phyloP scores from a whole-genome alignment of 2,329 filamentous ascomycete genomes.

The Clarireedia homoeocarpa region DNA sequence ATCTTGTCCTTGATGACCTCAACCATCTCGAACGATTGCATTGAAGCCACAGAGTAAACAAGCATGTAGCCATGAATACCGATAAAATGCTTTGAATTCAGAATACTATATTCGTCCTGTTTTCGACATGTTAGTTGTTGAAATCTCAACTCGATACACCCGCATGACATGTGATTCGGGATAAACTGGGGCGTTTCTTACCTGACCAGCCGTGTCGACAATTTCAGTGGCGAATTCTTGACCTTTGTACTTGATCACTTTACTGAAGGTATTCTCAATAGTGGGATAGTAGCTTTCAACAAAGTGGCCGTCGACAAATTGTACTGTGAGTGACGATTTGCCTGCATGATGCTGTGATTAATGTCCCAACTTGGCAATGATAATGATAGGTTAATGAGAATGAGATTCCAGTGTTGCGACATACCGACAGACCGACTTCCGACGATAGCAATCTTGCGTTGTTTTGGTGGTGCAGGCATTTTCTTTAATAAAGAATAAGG shows the following conservation, averaged over 20 bases:
- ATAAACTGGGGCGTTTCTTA: conserved; percentile 33
- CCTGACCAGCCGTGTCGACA: conserved; percentile 94
- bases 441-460: conserved; percentile 92
- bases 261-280: conserved; percentile 98
- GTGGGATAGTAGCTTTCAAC: conserved; percentile 99
- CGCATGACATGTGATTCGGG: conserved; percentile 9
- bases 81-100: conserved; percentile 98
- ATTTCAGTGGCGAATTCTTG: conserved; percentile 96
- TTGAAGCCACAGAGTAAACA: conserved; percentile 92
- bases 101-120: conserved; percentile 94
- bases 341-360: conserved; percentile 43
- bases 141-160: background rate
- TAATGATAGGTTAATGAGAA: conserved; percentile 7
- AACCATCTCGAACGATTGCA: conserved; percentile 96
- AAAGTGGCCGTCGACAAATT: conserved; percentile 95
- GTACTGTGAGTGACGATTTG: conserved; percentile 94
- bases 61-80: conserved; percentile 98
- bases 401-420: conserved; percentile 25
- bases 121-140: conserved; percentile 11
- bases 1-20: conserved; percentile 96
- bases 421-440: conserved; percentile 86
- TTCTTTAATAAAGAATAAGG: background rate
- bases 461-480: conserved; percentile 49
- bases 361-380: conserved; percentile 1
- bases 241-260: conserved; percentile 84